Conservation (phyloP, 306 rosid genomes). For the Pyrus betulifolia region DNA sequence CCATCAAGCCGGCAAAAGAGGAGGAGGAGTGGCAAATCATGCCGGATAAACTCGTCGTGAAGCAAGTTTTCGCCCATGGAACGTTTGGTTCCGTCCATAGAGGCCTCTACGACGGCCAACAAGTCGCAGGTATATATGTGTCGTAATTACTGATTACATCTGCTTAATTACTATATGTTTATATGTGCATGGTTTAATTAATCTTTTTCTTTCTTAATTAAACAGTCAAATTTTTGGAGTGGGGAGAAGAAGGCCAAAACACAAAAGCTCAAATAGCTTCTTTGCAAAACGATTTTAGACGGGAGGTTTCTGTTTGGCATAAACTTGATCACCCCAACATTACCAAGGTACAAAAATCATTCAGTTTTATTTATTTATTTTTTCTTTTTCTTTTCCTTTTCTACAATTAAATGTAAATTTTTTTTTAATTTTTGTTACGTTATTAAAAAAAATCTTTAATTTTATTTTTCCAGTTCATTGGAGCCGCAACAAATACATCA, state of each 20-base stretch:
- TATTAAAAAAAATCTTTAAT: too few species aligned
- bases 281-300: not conserved
- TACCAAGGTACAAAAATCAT: not conserved
- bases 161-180: not conserved
- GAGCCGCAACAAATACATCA: not conserved
- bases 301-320: conserved; percentile 7
- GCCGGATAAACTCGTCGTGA: not conserved
- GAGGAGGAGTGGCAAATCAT: not conserved
- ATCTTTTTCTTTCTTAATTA: not conserved
- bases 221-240: not conserved
- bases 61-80: not conserved
- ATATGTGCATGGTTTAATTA: not conserved
- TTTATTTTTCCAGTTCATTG: not conserved
- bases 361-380: not conserved
- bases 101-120: not conserved
- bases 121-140: not conserved
- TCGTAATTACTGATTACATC: not conserved
- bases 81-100: not conserved
- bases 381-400: not conserved
- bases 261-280: not conserved
- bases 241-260: not conserved
- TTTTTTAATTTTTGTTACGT: not conserved
- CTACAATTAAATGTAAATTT: too few species aligned
- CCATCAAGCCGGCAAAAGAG: not conserved
- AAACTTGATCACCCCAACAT: conserved; percentile 17